Evolutionary conservation across 768 basidiomycete species (phyloP), one percentile per base, ranked within the genome.

Genomic region (Lyophyllum atratum): DNA sequence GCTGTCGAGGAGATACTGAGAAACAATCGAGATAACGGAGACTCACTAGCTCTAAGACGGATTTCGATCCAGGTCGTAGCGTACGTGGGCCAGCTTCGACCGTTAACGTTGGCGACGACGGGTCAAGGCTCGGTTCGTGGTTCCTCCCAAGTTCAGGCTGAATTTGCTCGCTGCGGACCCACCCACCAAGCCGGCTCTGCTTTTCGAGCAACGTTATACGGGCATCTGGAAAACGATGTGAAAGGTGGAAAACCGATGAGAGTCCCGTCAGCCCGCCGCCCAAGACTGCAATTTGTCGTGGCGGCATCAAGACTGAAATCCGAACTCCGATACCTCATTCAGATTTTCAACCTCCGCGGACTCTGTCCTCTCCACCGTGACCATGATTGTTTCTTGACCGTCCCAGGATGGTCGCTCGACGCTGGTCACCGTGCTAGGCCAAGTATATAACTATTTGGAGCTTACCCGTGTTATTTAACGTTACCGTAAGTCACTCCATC

Each of bases 41-140:
- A 59, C 88, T 70, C 66, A 94, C 96, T 74, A 98, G 68, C 65
- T 94, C 90, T 12, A 98, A 74, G 29, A 94, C 79, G 3, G 87
- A 74, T 55, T 80, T 82, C 6, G 90, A 83, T 49, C 86, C 85
- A 0, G 95, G 93, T 34, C 95, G 73, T 28, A 99, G 75, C 15
- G 92, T 95, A 39, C 95, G 77, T 24, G 96, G 95, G 1, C 96
- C 96, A 22, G 83, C 80, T 74, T 99, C 96, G 5, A 98, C 75
- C 3, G 92, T 67, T 10, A 94, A 79, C 12, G 72, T 74, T 7
- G 67, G 68, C 45, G 61, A 48, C 17, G 33, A 19, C 34, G 34
- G 34, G 12, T 37, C 17, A 3, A 3, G 14, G 44, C 47, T 34
- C 8, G 19, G 12, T 40, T 71, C 66, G 4, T 42, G 50, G 21